These are phyloP conservation scores for Corinectria fuckeliana DNA, from an alignment of 2,329 filamentous ascomycete species.

Conservation along the genomic window DNA sequence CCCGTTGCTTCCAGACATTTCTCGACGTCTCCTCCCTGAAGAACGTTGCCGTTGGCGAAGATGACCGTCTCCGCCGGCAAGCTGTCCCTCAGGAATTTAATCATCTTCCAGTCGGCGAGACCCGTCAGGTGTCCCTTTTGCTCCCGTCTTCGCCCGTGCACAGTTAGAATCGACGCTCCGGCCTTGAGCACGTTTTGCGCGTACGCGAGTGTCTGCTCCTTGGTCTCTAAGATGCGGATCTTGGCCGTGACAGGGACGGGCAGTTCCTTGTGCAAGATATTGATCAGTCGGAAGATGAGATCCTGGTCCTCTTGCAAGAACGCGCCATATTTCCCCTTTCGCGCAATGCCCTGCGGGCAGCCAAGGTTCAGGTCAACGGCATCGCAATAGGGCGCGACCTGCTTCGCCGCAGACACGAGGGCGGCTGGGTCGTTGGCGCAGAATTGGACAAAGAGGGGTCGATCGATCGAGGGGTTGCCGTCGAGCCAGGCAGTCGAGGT, in stretches of 20 bases:
- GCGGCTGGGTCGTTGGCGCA: conserved; percentile 88
- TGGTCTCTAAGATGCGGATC: conserved; percentile 87
- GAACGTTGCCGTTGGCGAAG: conserved; percentile 95
- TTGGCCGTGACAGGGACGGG: conserved; percentile 91
- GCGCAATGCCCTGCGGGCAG: conserved; percentile 94
- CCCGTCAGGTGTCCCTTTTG: conserved; percentile 97
- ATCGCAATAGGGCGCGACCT: conserved; percentile 87
- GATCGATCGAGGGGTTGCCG: conserved; percentile 82
- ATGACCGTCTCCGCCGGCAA: conserved; percentile 88
- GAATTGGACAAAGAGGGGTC: conserved; percentile 95
- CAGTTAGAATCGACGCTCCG: conserved; percentile 90
- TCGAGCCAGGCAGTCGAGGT: conserved; percentile 69
- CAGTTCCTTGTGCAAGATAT: conserved; percentile 79
- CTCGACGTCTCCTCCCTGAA: conserved; percentile 80
- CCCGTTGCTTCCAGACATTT: conserved; percentile 82
- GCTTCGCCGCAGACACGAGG: conserved; percentile 77
- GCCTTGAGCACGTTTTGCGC: conserved; percentile 85
- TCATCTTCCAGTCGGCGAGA: conserved; percentile 87
- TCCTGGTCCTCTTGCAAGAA: conserved; percentile 94
- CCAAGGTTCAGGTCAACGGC: conserved; percentile 95
- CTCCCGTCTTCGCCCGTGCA: conserved; percentile 86
- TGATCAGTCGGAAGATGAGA: conserved; percentile 82
- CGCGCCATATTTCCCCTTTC: conserved; percentile 88
- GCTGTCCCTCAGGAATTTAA: conserved; percentile 81
- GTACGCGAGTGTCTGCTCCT: conserved; percentile 86